These are phyloP conservation scores for Tetracentron sinense DNA, from an alignment of 164 flowering plant species.

Conservation along the genomic window DNA sequence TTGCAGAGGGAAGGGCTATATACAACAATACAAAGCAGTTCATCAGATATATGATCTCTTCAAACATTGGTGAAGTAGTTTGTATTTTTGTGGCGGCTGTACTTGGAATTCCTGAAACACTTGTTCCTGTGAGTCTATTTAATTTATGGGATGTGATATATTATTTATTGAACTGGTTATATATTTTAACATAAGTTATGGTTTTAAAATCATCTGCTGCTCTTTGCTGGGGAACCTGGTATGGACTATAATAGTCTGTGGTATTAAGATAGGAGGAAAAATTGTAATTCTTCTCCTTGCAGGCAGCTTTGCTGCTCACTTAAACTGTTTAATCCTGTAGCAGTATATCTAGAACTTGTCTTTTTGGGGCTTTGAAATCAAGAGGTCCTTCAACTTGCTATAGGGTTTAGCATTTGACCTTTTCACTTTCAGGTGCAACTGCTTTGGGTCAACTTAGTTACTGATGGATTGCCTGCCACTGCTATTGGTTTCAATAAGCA, in stretches of 20 bases:
- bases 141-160: not conserved
- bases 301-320: not conserved
- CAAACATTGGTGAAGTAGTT: conserved; percentile 99
- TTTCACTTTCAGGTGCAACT: conserved; percentile 68
- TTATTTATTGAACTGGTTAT: not conserved
- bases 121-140: conserved; percentile 76
- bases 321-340: not conserved
- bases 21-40: conserved; percentile 98
- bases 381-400: conserved; percentile 3
- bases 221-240: not conserved
- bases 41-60: conserved; percentile 99
- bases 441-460: conserved; percentile 97
- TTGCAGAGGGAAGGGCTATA: conserved; percentile 99
- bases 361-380: not conserved
- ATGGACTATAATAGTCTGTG: not conserved
- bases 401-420: not conserved
- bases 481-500: conserved; percentile 98
- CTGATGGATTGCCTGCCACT: conserved; percentile 99
- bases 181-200: not conserved
- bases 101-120: conserved; percentile 98
- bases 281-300: not conserved
- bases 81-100: conserved; percentile 98
- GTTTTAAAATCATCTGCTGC: not conserved
- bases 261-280: not conserved
- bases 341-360: not conserved